Conservation (phyloP, 2,329 filamentous ascomycete genomes). For the Cadophora malorum region DNA sequence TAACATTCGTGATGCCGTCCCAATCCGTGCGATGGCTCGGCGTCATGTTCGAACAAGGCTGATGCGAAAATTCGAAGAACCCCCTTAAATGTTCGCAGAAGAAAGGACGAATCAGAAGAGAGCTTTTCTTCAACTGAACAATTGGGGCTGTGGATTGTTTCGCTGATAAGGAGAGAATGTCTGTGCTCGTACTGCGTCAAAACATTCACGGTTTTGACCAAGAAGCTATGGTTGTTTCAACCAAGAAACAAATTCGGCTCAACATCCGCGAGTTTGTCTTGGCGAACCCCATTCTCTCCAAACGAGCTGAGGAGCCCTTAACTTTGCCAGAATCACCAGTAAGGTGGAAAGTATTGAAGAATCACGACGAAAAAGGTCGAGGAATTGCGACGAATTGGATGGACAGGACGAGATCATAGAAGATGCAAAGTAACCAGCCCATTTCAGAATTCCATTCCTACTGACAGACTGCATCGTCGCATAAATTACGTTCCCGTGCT, state of each 20-base stretch:
- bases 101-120: constrained; percentile 1
- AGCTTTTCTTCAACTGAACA: background rate
- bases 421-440: background rate
- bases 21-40: constrained; percentile 10
- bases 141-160: background rate
- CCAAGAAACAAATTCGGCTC: constrained; percentile 5
- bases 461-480: background rate
- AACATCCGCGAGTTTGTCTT: background rate
- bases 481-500: background rate
- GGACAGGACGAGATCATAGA: background rate
- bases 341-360: background rate
- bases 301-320: background rate
- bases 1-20: background rate
- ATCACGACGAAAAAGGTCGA: background rate
- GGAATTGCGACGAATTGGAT: background rate
- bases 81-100: background rate
- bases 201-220: constrained; percentile 15
- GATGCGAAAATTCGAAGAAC: background rate
- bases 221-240: constrained; percentile 10
- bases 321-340: background rate
- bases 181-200: constrained; percentile 3
- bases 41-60: background rate
- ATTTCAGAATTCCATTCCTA: background rate
- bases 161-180: background rate
- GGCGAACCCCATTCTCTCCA: background rate